Conservation (phyloP, 768 basidiomycete species). For the Xanthoconium purpureum region DNA sequence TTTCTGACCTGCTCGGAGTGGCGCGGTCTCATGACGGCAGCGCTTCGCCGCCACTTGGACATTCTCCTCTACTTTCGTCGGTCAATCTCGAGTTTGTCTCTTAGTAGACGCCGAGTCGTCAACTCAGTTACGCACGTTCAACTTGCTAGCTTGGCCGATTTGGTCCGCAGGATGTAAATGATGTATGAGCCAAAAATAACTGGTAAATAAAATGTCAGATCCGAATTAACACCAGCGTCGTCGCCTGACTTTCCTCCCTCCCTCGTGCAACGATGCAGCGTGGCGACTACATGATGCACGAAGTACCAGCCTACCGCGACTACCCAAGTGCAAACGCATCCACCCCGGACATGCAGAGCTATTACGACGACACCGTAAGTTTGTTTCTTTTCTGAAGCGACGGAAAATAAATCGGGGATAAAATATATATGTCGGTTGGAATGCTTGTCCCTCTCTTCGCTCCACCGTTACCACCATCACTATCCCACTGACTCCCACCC, state of each 20-base stretch:
- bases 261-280: slow-evolving; percentile 17
- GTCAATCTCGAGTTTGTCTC: no score
- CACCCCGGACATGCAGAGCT: slow-evolving; percentile 27
- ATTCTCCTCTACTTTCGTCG: no score
- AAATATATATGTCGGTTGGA: background rate
- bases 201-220: background rate
- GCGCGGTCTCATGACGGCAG: background rate
- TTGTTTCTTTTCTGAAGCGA: background rate
- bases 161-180: background rate
- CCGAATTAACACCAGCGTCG: background rate
- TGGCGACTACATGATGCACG: slow-evolving; percentile 25
- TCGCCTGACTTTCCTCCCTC: background rate
- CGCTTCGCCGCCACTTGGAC: no score
- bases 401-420: slow-evolving; percentile 3
- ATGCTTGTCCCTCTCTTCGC: background rate
- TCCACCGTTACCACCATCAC: background rate
- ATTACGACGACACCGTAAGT: slow-evolving; percentile 29
- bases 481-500: slow-evolving; percentile 1
- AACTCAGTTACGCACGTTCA: no score
- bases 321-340: slow-evolving; percentile 3
- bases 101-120: no score
- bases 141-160: background rate
- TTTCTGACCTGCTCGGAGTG: background rate
- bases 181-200: no score
- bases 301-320: slow-evolving; percentile 25